phyloP scores from a whole-genome alignment of 192 early-diverging fungal genomes.

The Entomortierella beljakovae region DNA sequence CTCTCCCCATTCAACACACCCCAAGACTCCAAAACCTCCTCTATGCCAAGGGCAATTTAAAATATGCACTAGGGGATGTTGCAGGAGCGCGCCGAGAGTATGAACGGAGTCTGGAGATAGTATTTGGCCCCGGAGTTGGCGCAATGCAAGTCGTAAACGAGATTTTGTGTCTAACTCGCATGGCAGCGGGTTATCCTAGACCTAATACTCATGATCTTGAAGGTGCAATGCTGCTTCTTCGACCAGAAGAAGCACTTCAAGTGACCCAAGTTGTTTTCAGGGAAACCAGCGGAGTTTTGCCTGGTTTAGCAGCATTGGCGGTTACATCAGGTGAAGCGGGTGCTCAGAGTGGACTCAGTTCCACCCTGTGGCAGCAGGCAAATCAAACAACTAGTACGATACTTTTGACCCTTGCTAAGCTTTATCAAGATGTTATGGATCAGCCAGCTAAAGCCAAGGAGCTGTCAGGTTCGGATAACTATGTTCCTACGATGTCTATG shows the following conservation, averaged over 20 bases:
- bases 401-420: slow-evolving; percentile 87
- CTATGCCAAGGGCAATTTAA: slow-evolving; percentile 89
- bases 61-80: slow-evolving; percentile 80
- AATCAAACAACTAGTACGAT: slow-evolving; percentile 77
- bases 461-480: slow-evolving; percentile 52
- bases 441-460: slow-evolving; percentile 56
- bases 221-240: slow-evolving; percentile 61
- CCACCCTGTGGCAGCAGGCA: slow-evolving; percentile 61
- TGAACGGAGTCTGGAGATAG: slow-evolving; percentile 81
- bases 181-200: slow-evolving; percentile 41
- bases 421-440: slow-evolving; percentile 83
- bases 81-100: slow-evolving; percentile 82
- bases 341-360: slow-evolving; percentile 38
- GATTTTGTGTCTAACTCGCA: slow-evolving; percentile 38
- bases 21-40: slow-evolving; percentile 84
- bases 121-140: slow-evolving; percentile 62
- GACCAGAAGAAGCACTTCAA: slow-evolving; percentile 71
- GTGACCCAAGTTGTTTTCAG: slow-evolving; percentile 68
- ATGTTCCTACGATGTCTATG: slow-evolving; percentile 67
- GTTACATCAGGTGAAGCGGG: slow-evolving; percentile 22
- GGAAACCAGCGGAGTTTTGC: slow-evolving; percentile 73
- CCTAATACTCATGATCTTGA: slow-evolving; percentile 34
- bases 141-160: slow-evolving; percentile 47
- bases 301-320: slow-evolving; percentile 62
- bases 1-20: slow-evolving; percentile 71